phyloP scores from a whole-genome alignment of 2,329 filamentous ascomycete species.

The Monosporascus sp. region DNA sequence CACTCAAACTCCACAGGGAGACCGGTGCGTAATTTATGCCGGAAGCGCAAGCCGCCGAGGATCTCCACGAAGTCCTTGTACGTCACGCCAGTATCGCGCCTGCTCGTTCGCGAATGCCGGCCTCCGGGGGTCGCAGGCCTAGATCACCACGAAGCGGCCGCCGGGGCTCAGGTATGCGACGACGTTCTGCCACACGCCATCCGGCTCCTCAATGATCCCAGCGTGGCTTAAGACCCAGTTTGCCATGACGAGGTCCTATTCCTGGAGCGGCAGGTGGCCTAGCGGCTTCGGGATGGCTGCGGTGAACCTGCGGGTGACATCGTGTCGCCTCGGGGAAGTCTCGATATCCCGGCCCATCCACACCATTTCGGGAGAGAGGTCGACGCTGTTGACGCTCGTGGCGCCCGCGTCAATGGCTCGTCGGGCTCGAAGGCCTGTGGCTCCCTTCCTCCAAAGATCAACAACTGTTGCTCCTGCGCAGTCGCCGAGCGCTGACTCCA shows the following conservation, averaged over 20 bases:
- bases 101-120: slow-evolving; percentile 7
- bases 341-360: slow-evolving; percentile 10
- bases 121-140: slow-evolving; percentile 11
- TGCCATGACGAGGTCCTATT: slow-evolving; percentile 29
- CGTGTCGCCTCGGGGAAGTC: slow-evolving; percentile 14
- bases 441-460: slow-evolving; percentile 26
- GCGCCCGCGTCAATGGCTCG: slow-evolving; percentile 20
- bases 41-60: slow-evolving; percentile 13
- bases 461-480: slow-evolving; percentile 19
- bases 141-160: slow-evolving; percentile 21
- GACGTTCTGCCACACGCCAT: slow-evolving; percentile 26
- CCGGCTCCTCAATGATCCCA: slow-evolving; percentile 13
- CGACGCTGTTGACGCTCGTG: slow-evolving; percentile 21
- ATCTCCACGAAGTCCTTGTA: slow-evolving; percentile 13
- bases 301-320: slow-evolving; percentile 18
- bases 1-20: slow-evolving; percentile 13
- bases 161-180: slow-evolving; percentile 19
- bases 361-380: slow-evolving; percentile 24
- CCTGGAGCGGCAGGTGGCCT: slow-evolving; percentile 9
- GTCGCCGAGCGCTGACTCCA: slow-evolving; percentile 21
- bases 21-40: slow-evolving; percentile 6
- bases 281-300: slow-evolving; percentile 21
- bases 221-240: slow-evolving; percentile 29
- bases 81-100: slow-evolving; percentile 7
- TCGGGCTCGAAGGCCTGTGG: slow-evolving; percentile 23